phyloP scores from a whole-genome alignment of 306 rosid species.

The Ochetophila trinervis region DNA sequence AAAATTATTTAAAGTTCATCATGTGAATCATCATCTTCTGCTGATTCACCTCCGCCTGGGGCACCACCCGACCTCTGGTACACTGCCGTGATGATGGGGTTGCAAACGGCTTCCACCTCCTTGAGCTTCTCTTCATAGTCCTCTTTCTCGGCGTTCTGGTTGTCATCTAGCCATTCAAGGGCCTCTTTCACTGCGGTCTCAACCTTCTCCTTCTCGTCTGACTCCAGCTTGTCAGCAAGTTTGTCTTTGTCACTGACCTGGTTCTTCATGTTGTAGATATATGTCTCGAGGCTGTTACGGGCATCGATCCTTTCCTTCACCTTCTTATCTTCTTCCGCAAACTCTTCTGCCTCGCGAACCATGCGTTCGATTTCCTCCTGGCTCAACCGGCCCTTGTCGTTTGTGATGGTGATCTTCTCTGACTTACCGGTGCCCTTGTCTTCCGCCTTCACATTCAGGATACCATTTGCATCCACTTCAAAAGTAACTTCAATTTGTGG shows the following conservation, averaged over 20 bases:
- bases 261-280: constrained; percentile 91
- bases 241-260: constrained; percentile 93
- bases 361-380: constrained; percentile 96
- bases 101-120: constrained; percentile 94
- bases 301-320: constrained; percentile 96
- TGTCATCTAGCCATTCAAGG: constrained; percentile 94
- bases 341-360: constrained; percentile 97
- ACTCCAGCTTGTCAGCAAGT: constrained; percentile 89
- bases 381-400: constrained; percentile 92
- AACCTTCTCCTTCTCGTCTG: constrained; percentile 91
- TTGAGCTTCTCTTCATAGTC: constrained; percentile 95
- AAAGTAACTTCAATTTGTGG: constrained; percentile 99
- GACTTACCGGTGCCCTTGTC: constrained; percentile 98
- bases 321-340: constrained; percentile 93
- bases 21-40: constrained; percentile 74
- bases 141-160: constrained; percentile 84
- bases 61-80: constrained; percentile 93
- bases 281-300: constrained; percentile 84
- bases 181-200: constrained; percentile 93
- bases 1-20: constrained; percentile 64
- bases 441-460: constrained; percentile 89
- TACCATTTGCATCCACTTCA: constrained; percentile 97
- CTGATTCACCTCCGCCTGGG: constrained; percentile 55
- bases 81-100: constrained; percentile 80
- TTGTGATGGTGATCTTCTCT: constrained; percentile 97